Conservation (phyloP, 2,329 filamentous ascomycete species). For the Penicillium sclerotigenum region DNA sequence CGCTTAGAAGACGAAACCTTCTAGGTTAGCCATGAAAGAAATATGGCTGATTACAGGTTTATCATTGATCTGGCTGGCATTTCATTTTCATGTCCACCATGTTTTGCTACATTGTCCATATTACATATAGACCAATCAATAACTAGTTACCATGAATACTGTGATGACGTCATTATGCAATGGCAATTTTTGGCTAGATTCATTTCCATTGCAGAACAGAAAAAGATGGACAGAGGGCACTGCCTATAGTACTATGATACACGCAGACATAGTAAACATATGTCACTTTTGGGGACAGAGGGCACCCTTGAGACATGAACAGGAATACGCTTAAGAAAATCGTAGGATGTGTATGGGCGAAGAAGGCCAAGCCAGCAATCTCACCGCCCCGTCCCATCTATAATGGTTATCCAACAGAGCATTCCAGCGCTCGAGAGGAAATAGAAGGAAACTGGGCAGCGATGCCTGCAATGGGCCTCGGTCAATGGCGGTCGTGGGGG, state of each 20-base stretch:
- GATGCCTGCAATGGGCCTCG: background rate
- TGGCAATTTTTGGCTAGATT: background rate
- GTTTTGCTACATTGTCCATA: background rate
- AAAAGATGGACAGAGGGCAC: slow-evolving; percentile 2
- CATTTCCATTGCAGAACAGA: slow-evolving; percentile 16
- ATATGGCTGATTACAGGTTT: background rate
- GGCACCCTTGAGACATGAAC: background rate
- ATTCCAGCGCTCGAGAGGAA: too few relatives aligned
- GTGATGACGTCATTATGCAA: background rate
- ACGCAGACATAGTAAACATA: slow-evolving; percentile 5
- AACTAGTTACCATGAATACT: background rate
- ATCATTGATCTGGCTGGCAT: background rate
- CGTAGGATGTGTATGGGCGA: slow-evolving; percentile 12
- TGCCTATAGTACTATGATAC: slow-evolving; percentile 17
- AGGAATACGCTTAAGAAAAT: slow-evolving; percentile 14
- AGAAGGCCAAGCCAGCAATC: background rate
- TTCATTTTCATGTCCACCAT: background rate
- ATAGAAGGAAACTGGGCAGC: background rate
- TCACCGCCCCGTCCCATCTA: slow-evolving; percentile 2
- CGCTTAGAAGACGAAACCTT: slow-evolving; percentile 49
- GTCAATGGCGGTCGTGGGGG: background rate
- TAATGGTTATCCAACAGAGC: background rate
- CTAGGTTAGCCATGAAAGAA: slow-evolving; percentile 18
- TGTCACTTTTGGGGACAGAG: slow-evolving; percentile 11
- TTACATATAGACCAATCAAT: background rate